Evolutionary conservation across 352 stramenopile species (phyloP).

Genomic region (Globisporangium lucens): DNA sequence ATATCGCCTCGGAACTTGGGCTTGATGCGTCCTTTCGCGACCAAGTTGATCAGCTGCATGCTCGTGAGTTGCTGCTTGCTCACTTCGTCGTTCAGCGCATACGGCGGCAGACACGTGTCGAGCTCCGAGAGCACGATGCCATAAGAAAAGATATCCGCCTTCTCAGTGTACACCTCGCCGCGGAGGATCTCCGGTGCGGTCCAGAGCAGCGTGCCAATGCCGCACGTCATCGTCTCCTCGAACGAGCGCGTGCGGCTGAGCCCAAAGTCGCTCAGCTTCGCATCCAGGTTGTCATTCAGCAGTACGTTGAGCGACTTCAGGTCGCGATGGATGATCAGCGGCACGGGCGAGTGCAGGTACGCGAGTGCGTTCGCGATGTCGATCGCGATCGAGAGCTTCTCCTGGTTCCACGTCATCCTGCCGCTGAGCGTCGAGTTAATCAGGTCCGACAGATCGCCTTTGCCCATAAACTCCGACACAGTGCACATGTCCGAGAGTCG

Average conservation of each 20-base stretch:
- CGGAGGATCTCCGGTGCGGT: slow-evolving; percentile 47
- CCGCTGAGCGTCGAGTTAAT: slow-evolving; percentile 27
- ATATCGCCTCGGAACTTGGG: slow-evolving; percentile 19
- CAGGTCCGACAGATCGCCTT: slow-evolving; percentile 29
- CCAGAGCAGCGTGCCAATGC: slow-evolving; percentile 43
- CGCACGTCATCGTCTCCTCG: slow-evolving; percentile 39
- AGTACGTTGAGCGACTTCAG: slow-evolving; percentile 26
- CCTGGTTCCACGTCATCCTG: slow-evolving; percentile 18
- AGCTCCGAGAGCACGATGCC: slow-evolving; percentile 35
- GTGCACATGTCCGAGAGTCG: slow-evolving; percentile 29
- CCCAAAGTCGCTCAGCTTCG: slow-evolving; percentile 74
- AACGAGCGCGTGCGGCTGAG: slow-evolving; percentile 26
- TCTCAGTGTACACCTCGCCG: slow-evolving; percentile 41
- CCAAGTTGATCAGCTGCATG: slow-evolving; percentile 32
- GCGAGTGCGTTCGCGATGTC: slow-evolving; percentile 27
- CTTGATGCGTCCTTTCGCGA: slow-evolving; percentile 22
- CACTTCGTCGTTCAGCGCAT: slow-evolving; percentile 26
- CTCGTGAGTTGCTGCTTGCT: slow-evolving; percentile 22
- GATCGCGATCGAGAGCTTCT: slow-evolving; percentile 35
- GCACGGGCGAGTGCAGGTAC: slow-evolving; percentile 11
- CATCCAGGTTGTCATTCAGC: slow-evolving; percentile 42
- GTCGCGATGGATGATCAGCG: slow-evolving; percentile 14
- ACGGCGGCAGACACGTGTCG: slow-evolving; percentile 34
- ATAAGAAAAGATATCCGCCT: slow-evolving; percentile 35
- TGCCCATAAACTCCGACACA: slow-evolving; percentile 32